A percentile compares a stretch with the other conserved stretches of the same genome.
Evolutionary conservation across 1,139 yeast genomes (phyloP).

Genomic region (Schizosaccharomyces versatilis): DNA sequence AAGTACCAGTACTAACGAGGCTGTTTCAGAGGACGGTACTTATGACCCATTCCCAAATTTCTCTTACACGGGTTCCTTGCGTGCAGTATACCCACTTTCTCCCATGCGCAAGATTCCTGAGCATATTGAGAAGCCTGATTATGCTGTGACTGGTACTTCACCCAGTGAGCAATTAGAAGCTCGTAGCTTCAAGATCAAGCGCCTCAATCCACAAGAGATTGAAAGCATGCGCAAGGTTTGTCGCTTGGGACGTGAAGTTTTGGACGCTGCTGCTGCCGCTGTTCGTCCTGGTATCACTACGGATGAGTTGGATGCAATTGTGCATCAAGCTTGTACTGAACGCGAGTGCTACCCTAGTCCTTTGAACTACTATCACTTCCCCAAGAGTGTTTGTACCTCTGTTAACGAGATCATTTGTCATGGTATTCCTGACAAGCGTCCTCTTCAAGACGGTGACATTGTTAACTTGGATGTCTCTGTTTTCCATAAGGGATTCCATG

Average conservation of each 20-base stretch:
- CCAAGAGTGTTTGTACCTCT: constrained; percentile 81
- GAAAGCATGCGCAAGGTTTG: constrained; percentile 55
- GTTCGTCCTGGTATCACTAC: constrained; percentile 78
- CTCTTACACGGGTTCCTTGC: constrained; percentile 47
- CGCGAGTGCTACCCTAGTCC: constrained; percentile 91
- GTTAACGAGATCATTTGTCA: constrained; percentile 85
- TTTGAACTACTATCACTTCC: constrained; percentile 79
- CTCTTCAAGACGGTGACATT: constrained; percentile 80
- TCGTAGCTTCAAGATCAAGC: constrained; percentile 42
- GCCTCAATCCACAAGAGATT: constrained; percentile 42
- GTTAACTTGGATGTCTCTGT: constrained; percentile 75
- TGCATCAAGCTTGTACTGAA: constrained; percentile 71
- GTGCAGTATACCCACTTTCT: constrained; percentile 64
- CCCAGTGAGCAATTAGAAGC: constrained; percentile 53
- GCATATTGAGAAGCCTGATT: constrained; percentile 57
- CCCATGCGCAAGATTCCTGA: constrained; percentile 52
- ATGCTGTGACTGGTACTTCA: constrained; percentile 59
- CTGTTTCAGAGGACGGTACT: constrained; percentile 1
- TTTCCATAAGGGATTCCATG: constrained; percentile 70
- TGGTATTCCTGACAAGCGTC: constrained; percentile 84
- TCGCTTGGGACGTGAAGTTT: constrained; percentile 59
- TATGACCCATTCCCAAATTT: constrained; percentile 65
- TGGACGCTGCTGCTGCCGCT: constrained; percentile 70
- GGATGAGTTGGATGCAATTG: constrained; percentile 70
- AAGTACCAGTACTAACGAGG: neutral